Evolutionary conservation across 305 asterid genomes (phyloP).

Genomic region (Solanum aculeatissimum): DNA sequence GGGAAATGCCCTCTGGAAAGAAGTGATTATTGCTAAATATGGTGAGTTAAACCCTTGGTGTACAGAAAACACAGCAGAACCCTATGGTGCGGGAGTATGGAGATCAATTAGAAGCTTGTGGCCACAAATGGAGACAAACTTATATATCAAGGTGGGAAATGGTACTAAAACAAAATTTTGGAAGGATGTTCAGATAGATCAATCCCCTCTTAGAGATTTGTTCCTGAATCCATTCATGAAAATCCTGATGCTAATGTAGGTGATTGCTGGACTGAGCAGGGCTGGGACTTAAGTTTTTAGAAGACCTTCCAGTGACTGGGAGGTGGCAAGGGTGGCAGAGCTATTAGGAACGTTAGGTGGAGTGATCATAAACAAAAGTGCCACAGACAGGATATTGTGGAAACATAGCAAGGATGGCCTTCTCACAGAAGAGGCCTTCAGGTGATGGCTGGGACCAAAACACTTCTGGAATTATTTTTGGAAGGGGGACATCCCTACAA

Average conservation of each 20-base stretch:
- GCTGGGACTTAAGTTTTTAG: background rate
- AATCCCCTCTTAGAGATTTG: background rate
- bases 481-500: background rate
- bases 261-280: background rate
- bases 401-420: background rate
- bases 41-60: background rate
- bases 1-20: background rate
- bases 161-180: background rate
- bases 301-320: background rate
- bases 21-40: background rate
- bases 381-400: background rate
- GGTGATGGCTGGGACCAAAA: background rate
- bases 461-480: background rate
- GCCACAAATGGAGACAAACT: background rate
- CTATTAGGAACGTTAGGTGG: background rate
- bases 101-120: background rate
- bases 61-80: background rate
- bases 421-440: background rate
- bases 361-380: background rate
- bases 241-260: background rate
- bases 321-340: background rate
- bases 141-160: background rate
- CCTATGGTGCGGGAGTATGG: background rate
- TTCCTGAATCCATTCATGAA: background rate
- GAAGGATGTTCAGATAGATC: background rate